Percentiles rank a stretch among this genome's conserved stretches.
Evolutionary conservation across 2,329 filamentous ascomycete genomes (phyloP).

Genomic region (Macroventuria anomochaeta): DNA sequence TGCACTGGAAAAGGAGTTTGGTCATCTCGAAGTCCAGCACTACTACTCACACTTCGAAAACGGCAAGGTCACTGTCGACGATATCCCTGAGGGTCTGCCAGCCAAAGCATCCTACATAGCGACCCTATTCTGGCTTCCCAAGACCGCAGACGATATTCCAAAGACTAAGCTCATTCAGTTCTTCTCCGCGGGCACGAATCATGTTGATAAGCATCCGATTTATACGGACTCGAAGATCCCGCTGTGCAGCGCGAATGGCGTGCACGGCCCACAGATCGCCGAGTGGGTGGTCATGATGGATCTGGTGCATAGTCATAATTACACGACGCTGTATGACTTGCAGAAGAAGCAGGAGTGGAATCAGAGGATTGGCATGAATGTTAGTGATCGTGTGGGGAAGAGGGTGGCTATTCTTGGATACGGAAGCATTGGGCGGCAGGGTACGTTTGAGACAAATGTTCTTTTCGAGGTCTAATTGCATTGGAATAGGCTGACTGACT

Average conservation of each 20-base stretch:
- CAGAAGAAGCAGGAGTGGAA: slow-evolving; percentile 65
- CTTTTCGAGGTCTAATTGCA: too few relatives aligned
- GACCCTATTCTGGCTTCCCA: slow-evolving; percentile 57
- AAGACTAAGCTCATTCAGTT: slow-evolving; percentile 61
- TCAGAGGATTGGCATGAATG: slow-evolving; percentile 38
- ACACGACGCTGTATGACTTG: slow-evolving; percentile 61
- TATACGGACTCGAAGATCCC: slow-evolving; percentile 60
- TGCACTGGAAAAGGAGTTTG: slow-evolving; percentile 38
- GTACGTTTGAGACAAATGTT: too few relatives aligned
- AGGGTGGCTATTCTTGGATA: slow-evolving; percentile 67
- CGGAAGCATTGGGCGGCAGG: slow-evolving; percentile 67
- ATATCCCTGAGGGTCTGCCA: slow-evolving; percentile 52
- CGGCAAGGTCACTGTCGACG: slow-evolving; percentile 45
- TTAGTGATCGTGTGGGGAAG: slow-evolving; percentile 64
- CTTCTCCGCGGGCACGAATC: slow-evolving; percentile 64
- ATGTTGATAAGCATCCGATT: slow-evolving; percentile 60
- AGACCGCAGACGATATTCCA: slow-evolving; percentile 44
- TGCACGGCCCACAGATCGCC: slow-evolving; percentile 69
- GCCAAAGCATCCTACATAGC: slow-evolving; percentile 55
- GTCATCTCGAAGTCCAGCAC: slow-evolving; percentile 42
- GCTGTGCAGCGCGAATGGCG: slow-evolving; percentile 62
- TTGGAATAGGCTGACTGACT: slow-evolving; percentile 9
- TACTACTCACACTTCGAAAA: slow-evolving; percentile 34
- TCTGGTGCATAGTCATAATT: slow-evolving; percentile 63
- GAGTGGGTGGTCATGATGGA: slow-evolving; percentile 72